A percentile compares a stretch with the other conserved stretches of the same genome.
Evolutionary conservation across 345 rosid genomes (phyloP).

Genomic region (Hibiscus tridactylites): DNA sequence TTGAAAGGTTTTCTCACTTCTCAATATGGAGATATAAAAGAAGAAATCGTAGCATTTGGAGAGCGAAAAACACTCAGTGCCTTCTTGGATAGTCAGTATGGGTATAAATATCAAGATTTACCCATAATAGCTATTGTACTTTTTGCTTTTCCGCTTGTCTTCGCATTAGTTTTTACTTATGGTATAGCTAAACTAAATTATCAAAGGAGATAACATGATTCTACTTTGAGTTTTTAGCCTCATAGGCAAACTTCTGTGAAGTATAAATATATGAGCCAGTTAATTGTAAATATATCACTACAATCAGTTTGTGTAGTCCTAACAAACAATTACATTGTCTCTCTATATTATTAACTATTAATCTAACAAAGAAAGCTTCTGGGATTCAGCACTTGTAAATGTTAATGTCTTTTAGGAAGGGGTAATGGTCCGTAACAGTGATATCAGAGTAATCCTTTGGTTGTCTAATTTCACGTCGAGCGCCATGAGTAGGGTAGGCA

Average conservation of each 20-base stretch:
- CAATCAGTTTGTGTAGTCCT: no score
- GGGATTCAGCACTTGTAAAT: no score
- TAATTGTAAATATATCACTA: no score
- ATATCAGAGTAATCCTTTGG: no score
- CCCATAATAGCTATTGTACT: slow-evolving; percentile 17
- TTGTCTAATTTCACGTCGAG: no score
- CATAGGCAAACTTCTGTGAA: neutral
- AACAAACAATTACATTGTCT: no score
- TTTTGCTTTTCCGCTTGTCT: slow-evolving; percentile 22
- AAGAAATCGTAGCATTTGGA: slow-evolving; percentile 22
- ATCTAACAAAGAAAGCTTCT: no score
- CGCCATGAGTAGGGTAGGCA: no score
- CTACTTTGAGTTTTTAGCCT: neutral
- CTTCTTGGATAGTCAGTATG: slow-evolving; percentile 25
- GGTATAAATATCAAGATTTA: slow-evolving; percentile 27
- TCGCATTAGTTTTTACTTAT: slow-evolving; percentile 21
- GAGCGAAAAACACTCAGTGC: slow-evolving; percentile 12
- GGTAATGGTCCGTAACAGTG: no score
- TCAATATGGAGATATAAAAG: slow-evolving; percentile 33
- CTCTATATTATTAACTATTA: no score
- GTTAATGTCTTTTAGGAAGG: no score
- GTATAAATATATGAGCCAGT: neutral
- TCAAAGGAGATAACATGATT: slow-evolving; percentile 19
- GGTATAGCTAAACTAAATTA: slow-evolving; percentile 33
- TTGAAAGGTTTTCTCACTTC: slow-evolving; percentile 31